phyloP scores from a whole-genome alignment of 2,329 filamentous ascomycete species.

The Alternaria ventricosa region DNA sequence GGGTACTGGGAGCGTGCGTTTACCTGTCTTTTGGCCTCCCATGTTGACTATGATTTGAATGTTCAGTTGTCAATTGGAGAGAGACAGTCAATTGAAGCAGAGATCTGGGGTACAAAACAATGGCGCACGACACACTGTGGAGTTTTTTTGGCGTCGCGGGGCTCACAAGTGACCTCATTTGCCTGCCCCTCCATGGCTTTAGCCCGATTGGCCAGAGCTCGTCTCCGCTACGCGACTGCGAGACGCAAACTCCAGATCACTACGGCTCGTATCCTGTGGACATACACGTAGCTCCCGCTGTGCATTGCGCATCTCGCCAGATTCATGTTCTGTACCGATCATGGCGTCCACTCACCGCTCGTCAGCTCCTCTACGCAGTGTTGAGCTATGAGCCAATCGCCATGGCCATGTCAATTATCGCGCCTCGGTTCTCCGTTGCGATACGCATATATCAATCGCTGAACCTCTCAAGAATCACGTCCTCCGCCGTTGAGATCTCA shows the following conservation, averaged over 20 bases:
- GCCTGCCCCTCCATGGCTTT: conserved; percentile 15
- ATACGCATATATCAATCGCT: background rate
- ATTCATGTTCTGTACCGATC: background rate
- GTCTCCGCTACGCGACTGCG: background rate
- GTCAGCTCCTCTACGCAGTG: background rate
- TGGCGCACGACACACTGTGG: conserved; percentile 21
- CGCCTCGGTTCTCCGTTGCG: conserved; percentile 10
- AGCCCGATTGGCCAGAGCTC: conserved; percentile 15
- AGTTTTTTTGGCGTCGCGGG: conserved; percentile 25
- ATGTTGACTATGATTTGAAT: conserved; percentile 30
- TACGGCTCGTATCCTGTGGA: background rate
- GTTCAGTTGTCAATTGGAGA: conserved; percentile 21
- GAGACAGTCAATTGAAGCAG: conserved; percentile 12
- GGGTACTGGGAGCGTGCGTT: background rate
- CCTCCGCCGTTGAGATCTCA: background rate
- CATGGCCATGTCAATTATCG: background rate
- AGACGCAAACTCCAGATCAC: background rate
- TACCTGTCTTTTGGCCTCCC: conserved; percentile 48
- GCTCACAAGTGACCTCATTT: conserved; percentile 11
- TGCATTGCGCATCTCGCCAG: background rate
- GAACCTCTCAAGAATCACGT: background rate
- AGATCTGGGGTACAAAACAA: conserved; percentile 27
- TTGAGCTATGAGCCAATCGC: conserved; percentile 9
- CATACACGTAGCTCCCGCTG: background rate
- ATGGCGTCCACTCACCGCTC: background rate